These are phyloP conservation scores for Pleomassaria siparia DNA, from an alignment of 2,329 filamentous ascomycete species.

Conservation along the genomic window DNA sequence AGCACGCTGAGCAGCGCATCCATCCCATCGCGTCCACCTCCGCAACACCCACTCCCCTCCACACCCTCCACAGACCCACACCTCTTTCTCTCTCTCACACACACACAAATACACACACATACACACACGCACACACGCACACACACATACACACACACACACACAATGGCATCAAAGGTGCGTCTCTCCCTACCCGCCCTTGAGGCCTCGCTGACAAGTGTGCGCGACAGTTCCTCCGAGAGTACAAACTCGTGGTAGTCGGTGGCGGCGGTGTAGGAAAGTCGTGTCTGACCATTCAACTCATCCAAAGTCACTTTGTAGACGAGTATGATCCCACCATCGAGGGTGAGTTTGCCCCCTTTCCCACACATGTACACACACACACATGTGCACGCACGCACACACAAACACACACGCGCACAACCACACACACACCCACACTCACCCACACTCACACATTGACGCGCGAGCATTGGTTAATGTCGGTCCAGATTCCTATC, in stretches of 20 bases:
- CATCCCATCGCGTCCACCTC: conserved; percentile 7
- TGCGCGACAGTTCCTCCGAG: conserved; percentile 51
- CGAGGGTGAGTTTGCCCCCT: conserved; percentile 68
- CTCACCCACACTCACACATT: too few relatives aligned
- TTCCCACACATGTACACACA: background rate
- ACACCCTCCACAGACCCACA: conserved; percentile 1
- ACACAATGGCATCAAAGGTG: conserved; percentile 44
- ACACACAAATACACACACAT: too few relatives aligned
- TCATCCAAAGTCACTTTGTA: conserved; percentile 84
- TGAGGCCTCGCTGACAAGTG: conserved; percentile 26
- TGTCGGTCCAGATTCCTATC: conserved; percentile 80
- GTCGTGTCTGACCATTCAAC: conserved; percentile 96
- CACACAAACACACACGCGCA: too few relatives aligned
- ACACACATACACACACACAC: too few relatives aligned
- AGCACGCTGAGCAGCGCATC: conserved; percentile 7
- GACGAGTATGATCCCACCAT: conserved; percentile 99
- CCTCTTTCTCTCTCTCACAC: too few relatives aligned
- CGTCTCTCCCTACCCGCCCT: conserved; percentile 11
- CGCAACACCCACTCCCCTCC: conserved; percentile 1
- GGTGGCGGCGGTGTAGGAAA: conserved; percentile 98
- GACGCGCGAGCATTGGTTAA: background rate
- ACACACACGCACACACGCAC: too few relatives aligned
- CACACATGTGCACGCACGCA: too few relatives aligned
- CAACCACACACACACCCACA: too few relatives aligned
- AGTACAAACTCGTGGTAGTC: conserved; percentile 75